A percentile compares a stretch with the other conserved stretches of the same genome.
Conservation (phyloP, 78 protist species). For the Dictyostelium intermedium region DNA sequence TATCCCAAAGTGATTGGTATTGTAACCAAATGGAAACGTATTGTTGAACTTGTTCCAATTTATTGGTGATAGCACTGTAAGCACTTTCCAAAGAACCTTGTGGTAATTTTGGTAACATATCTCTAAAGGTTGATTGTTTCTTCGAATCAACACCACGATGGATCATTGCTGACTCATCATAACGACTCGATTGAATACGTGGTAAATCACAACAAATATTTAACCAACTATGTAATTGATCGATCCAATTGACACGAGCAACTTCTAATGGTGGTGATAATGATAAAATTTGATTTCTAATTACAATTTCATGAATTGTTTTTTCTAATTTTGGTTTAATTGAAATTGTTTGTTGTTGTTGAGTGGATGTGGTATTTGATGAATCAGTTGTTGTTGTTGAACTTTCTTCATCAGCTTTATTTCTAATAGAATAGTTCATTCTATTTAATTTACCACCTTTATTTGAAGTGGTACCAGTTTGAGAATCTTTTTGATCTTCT, state of each 20-base stretch:
- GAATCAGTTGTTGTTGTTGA: background rate
- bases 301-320: slow-evolving; percentile 80
- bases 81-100: slow-evolving; percentile 58
- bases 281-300: slow-evolving; percentile 86
- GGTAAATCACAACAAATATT: slow-evolving; percentile 76
- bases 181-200: slow-evolving; percentile 79
- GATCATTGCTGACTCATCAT: slow-evolving; percentile 21
- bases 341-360: background rate
- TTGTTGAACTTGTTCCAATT: slow-evolving; percentile 40
- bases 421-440: slow-evolving; percentile 38
- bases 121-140: slow-evolving; percentile 60
- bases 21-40: slow-evolving; percentile 92
- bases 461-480: background rate
- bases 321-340: slow-evolving; percentile 60
- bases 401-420: background rate
- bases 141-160: background rate
- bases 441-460: slow-evolving; percentile 1
- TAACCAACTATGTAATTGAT: slow-evolving; percentile 80
- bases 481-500: background rate
- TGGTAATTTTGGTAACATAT: slow-evolving; percentile 80
- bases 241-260: slow-evolving; percentile 85
- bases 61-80: slow-evolving; percentile 74
- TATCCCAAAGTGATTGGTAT: slow-evolving; percentile 97
- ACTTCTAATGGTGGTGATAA: slow-evolving; percentile 91
- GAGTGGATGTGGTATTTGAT: background rate